Percentiles rank a stretch among this genome's conserved stretches.
These are phyloP conservation scores for Ceratocystis diversiconidia DNA, from an alignment of 2,329 filamentous ascomycete species.

Conservation along the genomic window DNA sequence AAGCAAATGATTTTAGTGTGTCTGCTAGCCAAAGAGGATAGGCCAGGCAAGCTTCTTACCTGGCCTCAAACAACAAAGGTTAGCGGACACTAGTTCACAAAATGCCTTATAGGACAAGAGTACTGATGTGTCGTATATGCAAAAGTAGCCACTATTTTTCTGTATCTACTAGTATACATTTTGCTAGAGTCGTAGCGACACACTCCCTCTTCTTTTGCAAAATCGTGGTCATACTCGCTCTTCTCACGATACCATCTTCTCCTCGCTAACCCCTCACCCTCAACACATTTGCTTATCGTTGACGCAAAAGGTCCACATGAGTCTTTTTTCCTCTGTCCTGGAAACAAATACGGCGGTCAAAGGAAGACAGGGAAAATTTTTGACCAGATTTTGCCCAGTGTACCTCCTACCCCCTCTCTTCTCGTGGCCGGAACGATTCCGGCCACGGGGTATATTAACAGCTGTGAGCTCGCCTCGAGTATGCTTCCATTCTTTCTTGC, in stretches of 20 bases:
- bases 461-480: constrained; percentile 18
- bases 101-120: not conserved
- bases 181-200: no score
- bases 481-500: not conserved
- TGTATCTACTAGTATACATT: not conserved
- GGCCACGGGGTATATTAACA: constrained; percentile 36
- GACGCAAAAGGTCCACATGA: constrained; percentile 1
- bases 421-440: constrained; percentile 18
- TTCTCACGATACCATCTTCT: not conserved
- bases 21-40: not conserved
- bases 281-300: not conserved
- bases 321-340: not conserved
- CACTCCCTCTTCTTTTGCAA: not conserved
- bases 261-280: not conserved
- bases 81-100: not conserved
- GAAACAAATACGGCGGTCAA: not conserved
- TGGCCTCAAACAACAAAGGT: not conserved
- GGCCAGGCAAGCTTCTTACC: not conserved
- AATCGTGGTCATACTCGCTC: not conserved
- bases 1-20: not conserved
- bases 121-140: not conserved
- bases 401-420: constrained; percentile 3
- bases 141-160: not conserved
- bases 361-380: not conserved
- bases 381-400: not conserved